Conservation (phyloP, 495 filamentous ascomycete species). For the Aspergillus affinis region DNA sequence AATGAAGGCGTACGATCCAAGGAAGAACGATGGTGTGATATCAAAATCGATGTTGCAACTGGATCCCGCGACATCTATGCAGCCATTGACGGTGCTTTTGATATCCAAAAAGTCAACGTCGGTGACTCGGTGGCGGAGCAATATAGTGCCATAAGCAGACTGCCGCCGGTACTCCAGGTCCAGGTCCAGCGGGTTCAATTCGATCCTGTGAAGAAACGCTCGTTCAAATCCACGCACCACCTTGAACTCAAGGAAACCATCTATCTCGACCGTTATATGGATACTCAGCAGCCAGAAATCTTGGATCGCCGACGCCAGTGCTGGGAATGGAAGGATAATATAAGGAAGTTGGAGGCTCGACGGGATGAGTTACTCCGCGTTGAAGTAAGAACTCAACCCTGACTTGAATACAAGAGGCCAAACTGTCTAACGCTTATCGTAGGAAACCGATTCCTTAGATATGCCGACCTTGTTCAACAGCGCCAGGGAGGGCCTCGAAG, state of each 20-base stretch:
- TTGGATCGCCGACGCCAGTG: conserved; percentile 60
- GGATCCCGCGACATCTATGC: conserved; percentile 71
- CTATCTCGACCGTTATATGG: conserved; percentile 89
- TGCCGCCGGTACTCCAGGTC: conserved; percentile 85
- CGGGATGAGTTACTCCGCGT: conserved; percentile 46
- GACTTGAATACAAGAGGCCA: neutral
- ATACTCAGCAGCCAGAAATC: conserved; percentile 57
- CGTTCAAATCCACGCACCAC: conserved; percentile 76
- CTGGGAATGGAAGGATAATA: conserved; percentile 71
- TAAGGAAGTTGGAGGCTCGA: conserved; percentile 55
- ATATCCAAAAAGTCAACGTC: conserved; percentile 69
- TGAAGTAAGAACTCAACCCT: conserved; percentile 33
- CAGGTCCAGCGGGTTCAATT: conserved; percentile 80
- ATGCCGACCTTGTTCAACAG: conserved; percentile 32
- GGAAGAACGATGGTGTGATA: conserved; percentile 60
- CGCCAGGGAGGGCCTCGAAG: conserved; percentile 31
- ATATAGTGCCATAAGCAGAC: conserved; percentile 70
- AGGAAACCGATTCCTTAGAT: conserved; percentile 38
- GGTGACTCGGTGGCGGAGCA: conserved; percentile 62
- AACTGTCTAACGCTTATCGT: neutral
- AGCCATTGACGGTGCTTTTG: conserved; percentile 81
- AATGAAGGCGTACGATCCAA: conserved; percentile 44
- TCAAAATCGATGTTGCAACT: conserved; percentile 62
- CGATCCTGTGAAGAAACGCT: conserved; percentile 54
- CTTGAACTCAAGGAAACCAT: conserved; percentile 72